Percentiles rank a stretch among this genome's conserved stretches.
Conservation (phyloP, 208 protist species). For the Leishmania gerbilli region DNA sequence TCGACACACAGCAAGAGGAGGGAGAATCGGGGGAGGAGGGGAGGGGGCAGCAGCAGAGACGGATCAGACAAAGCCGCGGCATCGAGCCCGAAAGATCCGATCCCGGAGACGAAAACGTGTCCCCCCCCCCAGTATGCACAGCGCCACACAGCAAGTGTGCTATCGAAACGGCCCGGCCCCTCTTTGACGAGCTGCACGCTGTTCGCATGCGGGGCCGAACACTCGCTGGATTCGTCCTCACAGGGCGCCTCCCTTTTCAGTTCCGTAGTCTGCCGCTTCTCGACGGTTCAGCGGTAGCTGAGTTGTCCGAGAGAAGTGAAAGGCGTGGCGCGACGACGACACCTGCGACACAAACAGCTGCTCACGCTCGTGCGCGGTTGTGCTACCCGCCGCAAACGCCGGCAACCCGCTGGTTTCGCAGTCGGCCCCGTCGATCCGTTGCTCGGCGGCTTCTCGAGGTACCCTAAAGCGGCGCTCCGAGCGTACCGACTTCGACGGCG, state of each 20-base stretch:
- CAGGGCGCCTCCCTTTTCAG: conserved; percentile 5
- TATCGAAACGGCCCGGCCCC: not conserved
- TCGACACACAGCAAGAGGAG: not conserved
- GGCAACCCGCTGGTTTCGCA: conserved; percentile 8
- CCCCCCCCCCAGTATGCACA: too few relatives aligned
- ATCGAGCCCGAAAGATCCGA: too few relatives aligned
- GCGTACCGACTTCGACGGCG: conserved; percentile 6
- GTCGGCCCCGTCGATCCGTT: not conserved
- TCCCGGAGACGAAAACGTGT: not conserved
- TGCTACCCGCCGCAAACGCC: conserved; percentile 16
- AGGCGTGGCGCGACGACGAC: conserved; percentile 6
- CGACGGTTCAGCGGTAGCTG: not conserved
- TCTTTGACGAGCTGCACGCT: not conserved
- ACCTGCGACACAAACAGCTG: conserved; percentile 73
- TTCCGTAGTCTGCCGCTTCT: conserved; percentile 23
- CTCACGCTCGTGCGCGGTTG: conserved; percentile 71
- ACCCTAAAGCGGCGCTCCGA: conserved; percentile 5
- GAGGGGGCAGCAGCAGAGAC: not conserved
- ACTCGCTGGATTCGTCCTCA: not conserved
- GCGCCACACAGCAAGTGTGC: not conserved
- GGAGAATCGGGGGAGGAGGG: not conserved
- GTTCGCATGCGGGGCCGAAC: not conserved
- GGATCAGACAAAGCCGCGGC: not conserved
- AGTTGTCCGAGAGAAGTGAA: not conserved
- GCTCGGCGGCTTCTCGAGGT: conserved; percentile 12